These are phyloP conservation scores for Maudiozyma barnettii DNA, from an alignment of 805 yeast genomes.

Conservation along the genomic window DNA sequence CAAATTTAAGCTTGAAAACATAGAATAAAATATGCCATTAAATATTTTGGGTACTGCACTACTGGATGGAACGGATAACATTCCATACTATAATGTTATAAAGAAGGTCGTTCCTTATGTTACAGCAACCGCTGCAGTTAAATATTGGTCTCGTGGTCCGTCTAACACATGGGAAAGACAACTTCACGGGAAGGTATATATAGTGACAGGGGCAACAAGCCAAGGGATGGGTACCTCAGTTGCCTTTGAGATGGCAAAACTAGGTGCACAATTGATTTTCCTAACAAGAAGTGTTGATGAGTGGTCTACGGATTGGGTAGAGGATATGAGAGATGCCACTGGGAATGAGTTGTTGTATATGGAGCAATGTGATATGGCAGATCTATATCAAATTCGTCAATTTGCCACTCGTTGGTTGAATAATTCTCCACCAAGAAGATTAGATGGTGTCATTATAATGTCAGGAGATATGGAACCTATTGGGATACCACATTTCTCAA, in stretches of 20 bases:
- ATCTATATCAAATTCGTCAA: constrained; percentile 65
- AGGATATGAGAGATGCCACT: constrained; percentile 62
- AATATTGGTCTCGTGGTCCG: constrained; percentile 72
- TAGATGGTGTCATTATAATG: constrained; percentile 83
- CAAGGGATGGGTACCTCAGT: constrained; percentile 73
- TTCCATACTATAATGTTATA: constrained; percentile 66
- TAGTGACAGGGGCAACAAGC: constrained; percentile 88
- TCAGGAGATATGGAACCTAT: constrained; percentile 78
- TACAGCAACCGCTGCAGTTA: constrained; percentile 39
- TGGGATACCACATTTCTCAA: constrained; percentile 29
- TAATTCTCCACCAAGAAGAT: constrained; percentile 77
- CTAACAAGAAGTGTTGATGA: constrained; percentile 56
- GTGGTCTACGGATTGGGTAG: constrained; percentile 74
- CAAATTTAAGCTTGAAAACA: background rate
- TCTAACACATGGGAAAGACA: constrained; percentile 87
- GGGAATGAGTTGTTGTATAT: constrained; percentile 73
- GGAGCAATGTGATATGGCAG: constrained; percentile 77
- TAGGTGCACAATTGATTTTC: constrained; percentile 82
- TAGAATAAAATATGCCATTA: constrained; percentile 55
- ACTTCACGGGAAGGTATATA: constrained; percentile 77
- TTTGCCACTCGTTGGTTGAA: constrained; percentile 95
- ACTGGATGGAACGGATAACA: constrained; percentile 59
- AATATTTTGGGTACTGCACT: constrained; percentile 64
- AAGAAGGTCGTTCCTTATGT: constrained; percentile 50
- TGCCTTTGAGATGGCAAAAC: constrained; percentile 59